A percentile compares a stretch with the other conserved stretches of the same genome.
Evolutionary conservation across 129 eudicot species (phyloP).

Genomic region (Flaveria bidentis): DNA sequence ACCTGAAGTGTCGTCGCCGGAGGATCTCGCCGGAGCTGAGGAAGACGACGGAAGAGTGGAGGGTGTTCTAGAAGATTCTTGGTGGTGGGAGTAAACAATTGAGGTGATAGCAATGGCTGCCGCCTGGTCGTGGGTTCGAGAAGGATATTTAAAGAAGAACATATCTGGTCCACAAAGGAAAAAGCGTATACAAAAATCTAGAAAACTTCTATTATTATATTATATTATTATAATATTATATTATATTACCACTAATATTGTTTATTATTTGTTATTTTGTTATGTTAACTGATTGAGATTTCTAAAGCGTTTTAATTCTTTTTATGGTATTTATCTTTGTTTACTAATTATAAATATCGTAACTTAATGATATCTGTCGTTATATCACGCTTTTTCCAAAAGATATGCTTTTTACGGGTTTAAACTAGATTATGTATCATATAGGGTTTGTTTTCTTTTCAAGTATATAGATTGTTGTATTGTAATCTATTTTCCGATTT

Average conservation of each 20-base stretch:
- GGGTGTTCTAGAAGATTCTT: constrained; percentile 39
- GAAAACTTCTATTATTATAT: constrained; percentile 17
- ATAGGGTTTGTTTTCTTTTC: too few relatives aligned
- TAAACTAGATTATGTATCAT: too few relatives aligned
- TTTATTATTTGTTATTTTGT: neutral
- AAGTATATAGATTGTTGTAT: too few relatives aligned
- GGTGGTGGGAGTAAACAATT: constrained; percentile 17
- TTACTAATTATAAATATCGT: neutral
- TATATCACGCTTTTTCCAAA: neutral
- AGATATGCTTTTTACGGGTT: neutral
- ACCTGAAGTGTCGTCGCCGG: neutral
- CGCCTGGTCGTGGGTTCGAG: constrained; percentile 29
- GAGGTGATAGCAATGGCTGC: neutral
- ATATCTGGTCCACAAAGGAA: constrained; percentile 20
- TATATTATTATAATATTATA: neutral
- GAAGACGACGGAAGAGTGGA: constrained; percentile 2
- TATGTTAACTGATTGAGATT: neutral
- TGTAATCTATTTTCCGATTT: too few relatives aligned
- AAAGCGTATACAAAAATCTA: constrained; percentile 33
- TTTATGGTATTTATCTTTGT: neutral
- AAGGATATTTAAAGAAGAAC: constrained; percentile 29
- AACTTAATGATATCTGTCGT: neutral
- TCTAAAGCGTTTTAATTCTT: neutral
- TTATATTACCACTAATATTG: neutral
- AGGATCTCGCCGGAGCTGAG: neutral